Conservation (phyloP, 192 early-diverging fungal genomes). For the Coemansia sp. region DNA sequence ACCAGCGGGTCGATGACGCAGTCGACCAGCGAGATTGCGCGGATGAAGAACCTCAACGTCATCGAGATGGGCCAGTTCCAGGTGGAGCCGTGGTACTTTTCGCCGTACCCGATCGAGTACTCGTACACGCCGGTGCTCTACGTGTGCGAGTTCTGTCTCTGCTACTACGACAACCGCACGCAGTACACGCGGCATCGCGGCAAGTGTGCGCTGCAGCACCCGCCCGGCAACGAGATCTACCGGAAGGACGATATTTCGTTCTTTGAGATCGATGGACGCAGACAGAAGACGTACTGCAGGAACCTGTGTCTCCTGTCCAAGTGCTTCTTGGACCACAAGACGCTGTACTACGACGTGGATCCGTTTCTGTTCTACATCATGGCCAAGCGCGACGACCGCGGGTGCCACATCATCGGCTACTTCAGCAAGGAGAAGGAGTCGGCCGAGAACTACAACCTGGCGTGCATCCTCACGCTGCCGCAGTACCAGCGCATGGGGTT, state of each 20-base stretch:
- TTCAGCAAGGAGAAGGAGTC: slow-evolving; percentile 99
- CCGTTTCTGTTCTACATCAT: slow-evolving; percentile 98
- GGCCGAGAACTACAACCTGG: slow-evolving; percentile 94
- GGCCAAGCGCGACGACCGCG: slow-evolving; percentile 82
- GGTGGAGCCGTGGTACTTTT: slow-evolving; percentile 99
- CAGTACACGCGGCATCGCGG: slow-evolving; percentile 79
- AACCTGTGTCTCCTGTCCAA: slow-evolving; percentile 97
- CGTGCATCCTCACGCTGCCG: slow-evolving; percentile 97
- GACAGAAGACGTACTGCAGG: slow-evolving; percentile 90
- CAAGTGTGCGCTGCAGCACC: slow-evolving; percentile 91
- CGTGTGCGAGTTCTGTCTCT: slow-evolving; percentile 96
- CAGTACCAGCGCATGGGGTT: slow-evolving; percentile 96
- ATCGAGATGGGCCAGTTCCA: slow-evolving; percentile 92
- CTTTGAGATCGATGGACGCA: slow-evolving; percentile 97
- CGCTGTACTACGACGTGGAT: slow-evolving; percentile 97
- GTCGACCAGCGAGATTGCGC: slow-evolving; percentile 86
- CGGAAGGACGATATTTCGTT: slow-evolving; percentile 88
- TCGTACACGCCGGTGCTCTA: slow-evolving; percentile 76
- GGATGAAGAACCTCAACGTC: slow-evolving; percentile 92
- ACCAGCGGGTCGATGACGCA: slow-evolving; percentile 97
- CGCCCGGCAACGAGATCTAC: slow-evolving; percentile 99
- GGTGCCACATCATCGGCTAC: slow-evolving; percentile 93
- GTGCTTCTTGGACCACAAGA: slow-evolving; percentile 98
- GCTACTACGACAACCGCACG: slow-evolving; percentile 70
- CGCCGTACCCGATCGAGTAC: slow-evolving; percentile 92